Conservation (phyloP, 768 basidiomycete genomes). For the Erythrobasidium yunnanense region DNA sequence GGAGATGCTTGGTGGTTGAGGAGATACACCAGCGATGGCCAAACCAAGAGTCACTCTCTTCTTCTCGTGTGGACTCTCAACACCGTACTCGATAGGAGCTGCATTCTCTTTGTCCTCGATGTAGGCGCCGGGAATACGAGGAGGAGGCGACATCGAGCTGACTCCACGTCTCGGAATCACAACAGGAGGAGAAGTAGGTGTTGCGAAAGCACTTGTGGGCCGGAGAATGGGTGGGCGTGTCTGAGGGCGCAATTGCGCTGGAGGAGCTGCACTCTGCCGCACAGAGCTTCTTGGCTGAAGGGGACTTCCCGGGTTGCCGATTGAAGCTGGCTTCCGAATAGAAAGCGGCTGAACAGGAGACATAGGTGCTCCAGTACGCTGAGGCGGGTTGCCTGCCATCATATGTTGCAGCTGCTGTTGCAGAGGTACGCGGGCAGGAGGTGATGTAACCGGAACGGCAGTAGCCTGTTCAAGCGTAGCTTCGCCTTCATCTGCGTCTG, state of each 20-base stretch:
- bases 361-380: not conserved
- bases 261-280: constrained; percentile 13
- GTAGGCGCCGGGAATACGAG: constrained; percentile 8
- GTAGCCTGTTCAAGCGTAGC: not conserved
- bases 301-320: too few relatives aligned
- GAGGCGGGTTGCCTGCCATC: not conserved
- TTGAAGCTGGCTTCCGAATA: constrained; percentile 9
- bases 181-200: not conserved
- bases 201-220: constrained; percentile 24
- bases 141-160: constrained; percentile 20
- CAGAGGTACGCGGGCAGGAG: not conserved
- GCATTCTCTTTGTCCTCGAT: constrained; percentile 26
- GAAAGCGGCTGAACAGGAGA: constrained; percentile 5
- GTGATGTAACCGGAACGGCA: not conserved
- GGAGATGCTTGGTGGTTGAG: not conserved
- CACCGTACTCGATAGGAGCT: not conserved
- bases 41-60: constrained; percentile 24
- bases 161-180: not conserved
- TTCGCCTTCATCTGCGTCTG: constrained; percentile 37
- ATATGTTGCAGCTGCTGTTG: constrained; percentile 11
- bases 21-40: constrained; percentile 14
- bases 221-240: constrained; percentile 8
- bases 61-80: not conserved
- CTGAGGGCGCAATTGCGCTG: not conserved
- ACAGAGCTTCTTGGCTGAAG: constrained; percentile 11